Evolutionary conservation across 108 stramenopile genomes (phyloP).

Genomic region (Licmophora abbreviata): DNA sequence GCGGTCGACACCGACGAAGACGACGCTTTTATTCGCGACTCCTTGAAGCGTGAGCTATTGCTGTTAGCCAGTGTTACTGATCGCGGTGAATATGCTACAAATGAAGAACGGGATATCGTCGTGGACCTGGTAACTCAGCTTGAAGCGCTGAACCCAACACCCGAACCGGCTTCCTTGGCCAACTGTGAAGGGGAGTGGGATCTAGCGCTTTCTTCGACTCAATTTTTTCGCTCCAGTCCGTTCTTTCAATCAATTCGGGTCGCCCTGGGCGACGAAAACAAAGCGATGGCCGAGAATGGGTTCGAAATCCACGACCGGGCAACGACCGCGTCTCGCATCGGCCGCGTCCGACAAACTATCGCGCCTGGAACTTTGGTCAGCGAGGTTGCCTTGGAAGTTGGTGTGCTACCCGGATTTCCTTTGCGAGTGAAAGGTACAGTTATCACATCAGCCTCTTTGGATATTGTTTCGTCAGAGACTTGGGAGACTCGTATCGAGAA

Average conservation of each 20-base stretch:
- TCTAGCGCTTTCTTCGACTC: slow-evolving; percentile 63
- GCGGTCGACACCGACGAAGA: too few relatives aligned
- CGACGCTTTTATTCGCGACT: slow-evolving; percentile 65
- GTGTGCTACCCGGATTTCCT: slow-evolving; percentile 66
- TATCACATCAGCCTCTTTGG: slow-evolving; percentile 54
- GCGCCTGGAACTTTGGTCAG: slow-evolving; percentile 33
- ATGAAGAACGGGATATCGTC: slow-evolving; percentile 60
- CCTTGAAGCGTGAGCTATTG: slow-evolving; percentile 71
- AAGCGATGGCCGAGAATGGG: slow-evolving; percentile 52
- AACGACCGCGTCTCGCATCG: slow-evolving; percentile 55
- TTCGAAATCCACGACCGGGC: slow-evolving; percentile 73
- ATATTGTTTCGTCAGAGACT: slow-evolving; percentile 41
- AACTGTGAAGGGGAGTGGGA: slow-evolving; percentile 80
- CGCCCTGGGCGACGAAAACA: slow-evolving; percentile 51
- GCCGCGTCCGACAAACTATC: slow-evolving; percentile 72
- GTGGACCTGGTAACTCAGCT: slow-evolving; percentile 74
- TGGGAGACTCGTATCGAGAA: slow-evolving; percentile 52
- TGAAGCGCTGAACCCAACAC: slow-evolving; percentile 74
- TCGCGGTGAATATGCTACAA: slow-evolving; percentile 53
- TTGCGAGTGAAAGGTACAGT: slow-evolving; percentile 64
- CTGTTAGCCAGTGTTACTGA: slow-evolving; percentile 70
- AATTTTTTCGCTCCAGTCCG: slow-evolving; percentile 74
- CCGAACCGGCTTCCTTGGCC: slow-evolving; percentile 41
- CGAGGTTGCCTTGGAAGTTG: slow-evolving; percentile 74
- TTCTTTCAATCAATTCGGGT: slow-evolving; percentile 69